These are phyloP conservation scores for Penicillium chermesinum DNA, from an alignment of 495 filamentous ascomycete genomes.

Conservation along the genomic window DNA sequence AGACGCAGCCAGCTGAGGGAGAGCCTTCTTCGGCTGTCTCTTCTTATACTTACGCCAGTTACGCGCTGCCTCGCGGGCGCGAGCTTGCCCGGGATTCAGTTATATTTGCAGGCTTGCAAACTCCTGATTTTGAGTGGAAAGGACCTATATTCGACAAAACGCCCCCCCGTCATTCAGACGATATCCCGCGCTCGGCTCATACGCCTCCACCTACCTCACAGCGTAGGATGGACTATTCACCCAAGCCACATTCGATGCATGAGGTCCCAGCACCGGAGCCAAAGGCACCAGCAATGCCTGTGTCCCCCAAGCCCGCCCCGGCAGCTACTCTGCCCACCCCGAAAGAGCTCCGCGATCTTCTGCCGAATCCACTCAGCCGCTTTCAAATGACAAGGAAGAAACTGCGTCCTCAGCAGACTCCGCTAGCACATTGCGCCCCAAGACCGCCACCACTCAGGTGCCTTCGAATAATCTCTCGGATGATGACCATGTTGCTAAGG, in stretches of 20 bases:
- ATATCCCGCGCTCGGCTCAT: conserved; percentile 31
- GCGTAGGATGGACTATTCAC: conserved; percentile 19
- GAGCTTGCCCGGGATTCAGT: conserved; percentile 65
- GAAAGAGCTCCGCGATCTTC: conserved; percentile 46
- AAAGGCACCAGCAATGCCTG: conserved; percentile 2
- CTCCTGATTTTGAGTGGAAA: conserved; percentile 58
- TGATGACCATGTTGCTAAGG: conserved; percentile 84
- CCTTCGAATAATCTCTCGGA: conserved; percentile 55
- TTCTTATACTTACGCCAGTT: conserved; percentile 81
- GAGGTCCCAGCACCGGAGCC: conserved; percentile 24
- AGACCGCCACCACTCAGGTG: conserved; percentile 40
- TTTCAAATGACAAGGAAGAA: conserved; percentile 34
- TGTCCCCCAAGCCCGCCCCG: conserved; percentile 11
- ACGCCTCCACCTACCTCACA: conserved; percentile 33
- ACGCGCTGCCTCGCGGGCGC: conserved; percentile 75
- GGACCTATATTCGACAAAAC: conserved; percentile 50
- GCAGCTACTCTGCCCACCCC: conserved; percentile 6
- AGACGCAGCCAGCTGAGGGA: conserved; percentile 14
- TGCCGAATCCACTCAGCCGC: conserved; percentile 31
- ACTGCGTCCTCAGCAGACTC: conserved; percentile 60
- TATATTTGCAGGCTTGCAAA: conserved; percentile 56
- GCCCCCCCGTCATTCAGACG: conserved; percentile 36
- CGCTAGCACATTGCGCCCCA: conserved; percentile 58
- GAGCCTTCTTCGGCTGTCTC: conserved; percentile 50
- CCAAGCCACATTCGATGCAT: conserved; percentile 34